Conservation (phyloP, 129 eudicot genomes). For the Oenanthe sinensis region DNA sequence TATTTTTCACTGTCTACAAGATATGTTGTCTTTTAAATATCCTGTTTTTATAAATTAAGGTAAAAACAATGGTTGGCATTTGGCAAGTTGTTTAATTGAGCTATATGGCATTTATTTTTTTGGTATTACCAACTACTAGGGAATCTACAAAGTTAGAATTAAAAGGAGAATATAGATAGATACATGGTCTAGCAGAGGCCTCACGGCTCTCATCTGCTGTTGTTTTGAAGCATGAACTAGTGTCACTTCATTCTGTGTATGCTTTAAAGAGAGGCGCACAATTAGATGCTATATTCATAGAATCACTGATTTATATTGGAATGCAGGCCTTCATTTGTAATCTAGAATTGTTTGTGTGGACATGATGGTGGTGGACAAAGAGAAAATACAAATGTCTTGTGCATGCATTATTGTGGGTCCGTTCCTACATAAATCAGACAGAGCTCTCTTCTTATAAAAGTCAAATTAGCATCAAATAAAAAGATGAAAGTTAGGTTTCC, state of each 20-base stretch:
- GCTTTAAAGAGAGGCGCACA: slow-evolving; percentile 16
- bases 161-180: not conserved
- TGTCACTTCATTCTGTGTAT: slow-evolving; percentile 3
- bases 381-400: slow-evolving; percentile 26
- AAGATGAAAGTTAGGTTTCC: slow-evolving; percentile 31
- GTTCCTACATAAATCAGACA: slow-evolving; percentile 15
- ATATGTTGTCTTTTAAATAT: not conserved
- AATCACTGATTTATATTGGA: slow-evolving; percentile 28
- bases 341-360: slow-evolving; percentile 23
- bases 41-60: not conserved
- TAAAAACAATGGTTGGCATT: not conserved
- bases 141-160: not conserved
- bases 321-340: slow-evolving; percentile 25
- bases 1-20: not conserved
- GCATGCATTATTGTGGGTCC: slow-evolving; percentile 33
- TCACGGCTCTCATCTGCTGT: slow-evolving; percentile 10
- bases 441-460: slow-evolving; percentile 20
- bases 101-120: not conserved
- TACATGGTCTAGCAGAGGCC: slow-evolving; percentile 1
- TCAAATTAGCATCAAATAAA: slow-evolving; percentile 25
- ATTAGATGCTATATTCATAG: slow-evolving; percentile 26
- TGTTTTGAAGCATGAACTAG: slow-evolving; percentile 4
- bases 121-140: not conserved
- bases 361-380: slow-evolving; percentile 44
- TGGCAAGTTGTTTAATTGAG: not conserved